Evolutionary conservation across 805 yeast species (phyloP), one percentile per base, ranked within the genome.

Genomic region (Ogataea paradorogensis): DNA sequence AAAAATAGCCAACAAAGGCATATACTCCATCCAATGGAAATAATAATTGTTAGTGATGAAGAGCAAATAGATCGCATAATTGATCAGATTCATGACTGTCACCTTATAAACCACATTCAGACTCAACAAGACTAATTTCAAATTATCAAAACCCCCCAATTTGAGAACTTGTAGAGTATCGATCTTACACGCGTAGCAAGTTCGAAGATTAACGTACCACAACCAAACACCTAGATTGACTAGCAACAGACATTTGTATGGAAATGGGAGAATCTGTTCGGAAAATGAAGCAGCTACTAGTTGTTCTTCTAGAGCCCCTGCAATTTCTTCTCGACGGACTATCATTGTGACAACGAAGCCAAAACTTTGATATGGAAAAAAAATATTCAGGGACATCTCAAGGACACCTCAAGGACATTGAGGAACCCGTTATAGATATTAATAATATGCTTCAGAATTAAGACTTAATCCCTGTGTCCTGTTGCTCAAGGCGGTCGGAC

Each of bases 141-240:
- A 47, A 10, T 50, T 38, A 7, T 58, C 63, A 7, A 46, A 50
- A 46, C 53, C 53, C 3, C 47, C 24, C 16, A 58, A 26, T 48
- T 67, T 71, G 48, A 70, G 61, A 3, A 71, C 70, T 47, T 55
- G 65, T 30, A 65, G 51, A 16, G 78, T 59, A 53, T 79, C 80
- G 35, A 80, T 65, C 16, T 63, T 59, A 39, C 57, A 58, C 10
- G 48, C 50, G 38, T 58, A 58, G 40, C 74, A 66, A 15, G 69
- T 51, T 40, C 57, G 52, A 27, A 77, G 61, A 36, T 76, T 69
- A 30, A 65, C 38, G 31, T 63, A 67, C 86, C 86, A 82, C 16
- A 79, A 54, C 58, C 74, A 67, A 5, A 72, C 53, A 5, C 82
- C 84, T 4, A 70, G 35, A 42, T 74, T 67, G 3, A 80, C 46